phyloP scores from a whole-genome alignment of 2,329 filamentous ascomycete genomes.

The Clarireedia monteithiana region DNA sequence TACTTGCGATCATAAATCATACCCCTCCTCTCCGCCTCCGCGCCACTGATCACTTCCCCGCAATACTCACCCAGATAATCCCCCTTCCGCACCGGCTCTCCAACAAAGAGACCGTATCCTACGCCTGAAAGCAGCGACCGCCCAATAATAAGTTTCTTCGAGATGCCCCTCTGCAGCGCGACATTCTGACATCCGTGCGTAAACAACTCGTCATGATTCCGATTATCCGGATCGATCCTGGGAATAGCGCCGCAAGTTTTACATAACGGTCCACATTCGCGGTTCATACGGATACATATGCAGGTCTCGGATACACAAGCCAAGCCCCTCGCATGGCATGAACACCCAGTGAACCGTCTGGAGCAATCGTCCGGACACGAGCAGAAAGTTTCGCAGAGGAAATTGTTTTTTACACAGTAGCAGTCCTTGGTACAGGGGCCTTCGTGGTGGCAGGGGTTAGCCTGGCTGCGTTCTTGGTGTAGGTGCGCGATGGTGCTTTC shows the following conservation, averaged over 20 bases:
- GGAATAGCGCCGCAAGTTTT: slow-evolving; percentile 60
- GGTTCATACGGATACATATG: slow-evolving; percentile 62
- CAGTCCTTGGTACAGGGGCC: slow-evolving; percentile 56
- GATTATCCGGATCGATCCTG: slow-evolving; percentile 61
- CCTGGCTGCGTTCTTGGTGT: slow-evolving; percentile 34
- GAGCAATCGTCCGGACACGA: slow-evolving; percentile 53
- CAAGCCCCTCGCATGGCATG: slow-evolving; percentile 53
- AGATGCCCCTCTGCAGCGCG: slow-evolving; percentile 57
- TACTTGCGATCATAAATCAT: slow-evolving; percentile 31
- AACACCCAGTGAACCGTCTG: slow-evolving; percentile 59
- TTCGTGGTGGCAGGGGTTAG: slow-evolving; percentile 55
- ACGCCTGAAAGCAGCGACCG: slow-evolving; percentile 59
- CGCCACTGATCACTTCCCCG: slow-evolving; percentile 57
- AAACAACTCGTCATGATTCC: slow-evolving; percentile 48
- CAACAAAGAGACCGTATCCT: slow-evolving; percentile 69
- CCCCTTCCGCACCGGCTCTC: slow-evolving; percentile 34
- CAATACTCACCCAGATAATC: slow-evolving; percentile 78
- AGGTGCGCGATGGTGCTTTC: slow-evolving; percentile 20
- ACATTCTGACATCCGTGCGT: slow-evolving; percentile 63
- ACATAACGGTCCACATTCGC: slow-evolving; percentile 77
- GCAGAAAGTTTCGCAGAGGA: slow-evolving; percentile 69
- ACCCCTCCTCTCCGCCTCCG: slow-evolving; percentile 25
- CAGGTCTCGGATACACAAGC: slow-evolving; percentile 54
- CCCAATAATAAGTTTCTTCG: slow-evolving; percentile 60
- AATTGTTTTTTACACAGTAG: slow-evolving; percentile 49